Conservation (phyloP, 306 rosid species). For the Medicago truncatula region DNA sequence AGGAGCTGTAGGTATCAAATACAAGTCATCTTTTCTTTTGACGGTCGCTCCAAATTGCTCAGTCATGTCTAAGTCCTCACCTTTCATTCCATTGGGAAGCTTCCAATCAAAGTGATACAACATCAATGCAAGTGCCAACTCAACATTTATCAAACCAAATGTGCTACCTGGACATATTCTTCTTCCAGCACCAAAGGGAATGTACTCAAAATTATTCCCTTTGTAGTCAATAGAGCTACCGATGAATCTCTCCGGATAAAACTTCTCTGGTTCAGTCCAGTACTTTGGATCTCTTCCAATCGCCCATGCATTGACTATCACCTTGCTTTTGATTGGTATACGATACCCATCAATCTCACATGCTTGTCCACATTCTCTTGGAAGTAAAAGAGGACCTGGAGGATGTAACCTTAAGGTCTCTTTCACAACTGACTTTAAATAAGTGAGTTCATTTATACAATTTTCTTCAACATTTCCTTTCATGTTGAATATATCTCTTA, state of each 20-base stretch:
- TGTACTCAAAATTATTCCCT: slow-evolving; percentile 41
- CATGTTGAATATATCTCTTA: background rate
- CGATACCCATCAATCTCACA: slow-evolving; percentile 39
- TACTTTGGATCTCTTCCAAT: slow-evolving; percentile 51
- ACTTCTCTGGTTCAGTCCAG: slow-evolving; percentile 38
- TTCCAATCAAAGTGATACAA: slow-evolving; percentile 15
- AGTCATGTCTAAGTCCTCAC: background rate
- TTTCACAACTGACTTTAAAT: background rate
- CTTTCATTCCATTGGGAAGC: background rate
- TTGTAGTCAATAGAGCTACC: slow-evolving; percentile 25
- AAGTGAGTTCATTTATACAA: background rate
- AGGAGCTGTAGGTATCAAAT: background rate
- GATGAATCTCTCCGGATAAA: slow-evolving; percentile 44
- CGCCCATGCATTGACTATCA: slow-evolving; percentile 48
- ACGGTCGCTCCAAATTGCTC: background rate
- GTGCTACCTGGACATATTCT: background rate
- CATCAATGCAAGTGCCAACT: background rate
- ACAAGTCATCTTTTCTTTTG: slow-evolving; percentile 3
- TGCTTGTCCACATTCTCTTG: slow-evolving; percentile 7
- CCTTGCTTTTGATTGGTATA: slow-evolving; percentile 38
- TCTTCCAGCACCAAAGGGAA: slow-evolving; percentile 56
- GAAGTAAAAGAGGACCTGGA: background rate
- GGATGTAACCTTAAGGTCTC: slow-evolving; percentile 3
- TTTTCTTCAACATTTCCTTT: background rate
- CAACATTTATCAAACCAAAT: background rate